These are phyloP conservation scores for Triticum turgidum DNA, from an alignment of 176 grass and related monocot genomes.

Conservation along the genomic window DNA sequence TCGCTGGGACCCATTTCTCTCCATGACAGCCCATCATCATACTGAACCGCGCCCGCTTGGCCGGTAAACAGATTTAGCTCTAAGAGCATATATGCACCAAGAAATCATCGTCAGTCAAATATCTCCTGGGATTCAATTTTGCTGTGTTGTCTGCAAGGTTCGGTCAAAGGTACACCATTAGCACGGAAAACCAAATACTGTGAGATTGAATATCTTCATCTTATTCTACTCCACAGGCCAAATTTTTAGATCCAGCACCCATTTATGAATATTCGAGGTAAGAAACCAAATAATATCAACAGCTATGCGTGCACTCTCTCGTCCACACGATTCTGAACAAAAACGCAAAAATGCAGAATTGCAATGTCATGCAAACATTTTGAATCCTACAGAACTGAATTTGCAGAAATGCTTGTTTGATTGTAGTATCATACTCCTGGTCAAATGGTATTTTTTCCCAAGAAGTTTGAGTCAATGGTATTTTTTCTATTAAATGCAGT, in stretches of 20 bases:
- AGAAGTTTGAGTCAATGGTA: too few species aligned
- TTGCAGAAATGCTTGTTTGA: too few species aligned
- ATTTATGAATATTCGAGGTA: neutral
- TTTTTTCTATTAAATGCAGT: neutral
- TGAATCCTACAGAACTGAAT: neutral
- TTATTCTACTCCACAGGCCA: neutral
- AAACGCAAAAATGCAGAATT: neutral
- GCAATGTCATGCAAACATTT: neutral
- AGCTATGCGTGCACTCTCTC: neutral
- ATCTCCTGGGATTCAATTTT: constrained; percentile 96
- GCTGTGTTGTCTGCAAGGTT: constrained; percentile 81
- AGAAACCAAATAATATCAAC: neutral
- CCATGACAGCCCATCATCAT: neutral
- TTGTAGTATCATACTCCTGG: neutral
- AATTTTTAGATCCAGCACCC: neutral
- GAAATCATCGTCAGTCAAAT: constrained; percentile 53
- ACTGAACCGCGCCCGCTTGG: neutral
- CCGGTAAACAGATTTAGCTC: neutral
- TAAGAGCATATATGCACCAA: neutral
- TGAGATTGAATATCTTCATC: neutral
- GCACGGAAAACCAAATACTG: neutral
- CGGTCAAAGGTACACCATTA: constrained; percentile 16
- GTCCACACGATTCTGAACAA: too few species aligned
- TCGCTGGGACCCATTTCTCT: neutral
- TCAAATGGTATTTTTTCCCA: too few species aligned